phyloP scores from a whole-genome alignment of 257 asterid genomes.

The Prunella vulgaris region DNA sequence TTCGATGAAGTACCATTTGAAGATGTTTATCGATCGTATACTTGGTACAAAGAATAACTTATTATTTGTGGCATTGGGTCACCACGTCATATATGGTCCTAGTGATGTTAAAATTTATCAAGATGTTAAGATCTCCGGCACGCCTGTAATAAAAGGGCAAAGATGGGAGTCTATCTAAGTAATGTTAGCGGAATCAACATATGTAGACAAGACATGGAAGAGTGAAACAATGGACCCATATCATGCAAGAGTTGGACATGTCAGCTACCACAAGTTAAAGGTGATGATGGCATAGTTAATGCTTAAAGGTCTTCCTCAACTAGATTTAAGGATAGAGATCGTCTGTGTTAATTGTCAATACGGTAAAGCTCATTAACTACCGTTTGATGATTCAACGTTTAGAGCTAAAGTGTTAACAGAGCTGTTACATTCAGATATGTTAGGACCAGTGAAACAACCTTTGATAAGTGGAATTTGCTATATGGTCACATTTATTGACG shows the following conservation, averaged over 20 bases:
- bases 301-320: not conserved
- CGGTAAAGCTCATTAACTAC: not conserved
- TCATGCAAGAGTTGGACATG: slow-evolving; percentile 18
- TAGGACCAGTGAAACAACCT: slow-evolving; percentile 16
- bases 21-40: not conserved
- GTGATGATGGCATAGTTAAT: slow-evolving; percentile 21
- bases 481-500: slow-evolving; percentile 21
- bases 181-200: slow-evolving; percentile 15
- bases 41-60: not conserved
- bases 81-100: not conserved
- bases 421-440: slow-evolving; percentile 20
- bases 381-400: slow-evolving; percentile 4
- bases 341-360: slow-evolving; percentile 14
- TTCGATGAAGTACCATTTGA: not conserved
- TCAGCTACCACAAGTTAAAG: slow-evolving; percentile 15
- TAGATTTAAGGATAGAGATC: slow-evolving; percentile 3
- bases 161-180: not conserved
- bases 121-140: not conserved
- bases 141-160: slow-evolving; percentile 3
- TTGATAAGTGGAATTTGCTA: slow-evolving; percentile 6
- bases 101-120: too few species aligned
- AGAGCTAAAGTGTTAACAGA: not conserved
- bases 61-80: not conserved
- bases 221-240: slow-evolving; percentile 17
- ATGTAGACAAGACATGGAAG: slow-evolving; percentile 20